Percentiles rank a stretch among this genome's conserved stretches.
These are phyloP conservation scores for Cytospora mali DNA, from an alignment of 2,329 filamentous ascomycete species.

Conservation along the genomic window DNA sequence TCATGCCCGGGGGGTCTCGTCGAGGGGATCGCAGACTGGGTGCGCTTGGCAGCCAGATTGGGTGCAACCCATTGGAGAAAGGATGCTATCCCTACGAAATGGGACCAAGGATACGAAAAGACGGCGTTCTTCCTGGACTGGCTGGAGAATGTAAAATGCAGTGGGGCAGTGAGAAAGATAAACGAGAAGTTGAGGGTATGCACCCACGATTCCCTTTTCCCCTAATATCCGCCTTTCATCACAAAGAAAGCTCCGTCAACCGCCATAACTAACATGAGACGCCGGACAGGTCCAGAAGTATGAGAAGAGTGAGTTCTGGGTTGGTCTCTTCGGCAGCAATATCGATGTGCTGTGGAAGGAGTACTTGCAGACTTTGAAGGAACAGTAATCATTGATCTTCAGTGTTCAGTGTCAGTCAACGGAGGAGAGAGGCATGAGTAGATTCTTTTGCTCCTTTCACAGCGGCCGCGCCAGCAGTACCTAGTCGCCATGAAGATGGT, in stretches of 20 bases:
- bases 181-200: constrained; percentile 66
- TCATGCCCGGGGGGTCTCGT: constrained; percentile 75
- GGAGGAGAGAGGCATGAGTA: not conserved
- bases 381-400: constrained; percentile 26
- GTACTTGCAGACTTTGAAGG: constrained; percentile 54
- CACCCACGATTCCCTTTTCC: constrained; percentile 36
- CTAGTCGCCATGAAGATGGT: too few species aligned
- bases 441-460: not conserved
- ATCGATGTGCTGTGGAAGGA: constrained; percentile 74
- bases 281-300: constrained; percentile 48
- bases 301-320: constrained; percentile 68
- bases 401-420: not conserved
- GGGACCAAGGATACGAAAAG: constrained; percentile 88
- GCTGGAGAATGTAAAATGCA: constrained; percentile 69
- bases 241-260: not conserved
- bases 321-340: constrained; percentile 64
- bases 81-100: constrained; percentile 56
- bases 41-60: constrained; percentile 73
- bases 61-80: constrained; percentile 82
- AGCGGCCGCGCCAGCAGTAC: too few species aligned
- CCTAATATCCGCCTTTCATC: not conserved
- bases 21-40: constrained; percentile 93
- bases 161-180: constrained; percentile 61
- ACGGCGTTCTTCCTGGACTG: constrained; percentile 92
- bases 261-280: not conserved